Conservation (phyloP, 371 early-diverging fungal species). For the Parasitella parasitica region DNA sequence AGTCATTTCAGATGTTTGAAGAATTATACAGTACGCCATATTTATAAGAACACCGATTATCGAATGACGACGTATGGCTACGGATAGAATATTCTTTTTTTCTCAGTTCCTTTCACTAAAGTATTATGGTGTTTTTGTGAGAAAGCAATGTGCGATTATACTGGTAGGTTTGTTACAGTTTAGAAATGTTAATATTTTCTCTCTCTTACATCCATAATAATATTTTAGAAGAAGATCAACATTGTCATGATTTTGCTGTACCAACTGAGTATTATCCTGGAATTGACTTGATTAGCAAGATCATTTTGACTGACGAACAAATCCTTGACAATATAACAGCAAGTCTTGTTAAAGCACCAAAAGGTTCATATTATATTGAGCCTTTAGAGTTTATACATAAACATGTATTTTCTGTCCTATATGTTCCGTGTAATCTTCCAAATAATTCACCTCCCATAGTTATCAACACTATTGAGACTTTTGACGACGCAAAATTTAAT, state of each 20-base stretch:
- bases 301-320: conserved; percentile 13
- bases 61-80: too few relatives aligned
- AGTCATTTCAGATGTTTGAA: too few relatives aligned
- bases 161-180: too few relatives aligned
- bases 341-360: conserved; percentile 3
- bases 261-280: conserved; percentile 15
- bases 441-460: conserved; percentile 14
- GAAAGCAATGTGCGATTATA: too few relatives aligned
- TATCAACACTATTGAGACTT: conserved; percentile 20
- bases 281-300: conserved; percentile 14
- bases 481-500: conserved; percentile 14
- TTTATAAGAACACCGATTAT: too few relatives aligned
- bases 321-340: conserved; percentile 10
- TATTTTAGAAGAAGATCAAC: conserved; percentile 21
- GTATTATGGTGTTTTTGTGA: too few relatives aligned
- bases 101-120: too few relatives aligned
- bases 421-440: conserved; percentile 7
- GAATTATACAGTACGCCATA: too few relatives aligned
- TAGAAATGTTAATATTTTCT: too few relatives aligned
- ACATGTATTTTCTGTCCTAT: conserved; percentile 1
- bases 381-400: conserved; percentile 7
- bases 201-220: not conserved
- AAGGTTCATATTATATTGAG: conserved; percentile 10
- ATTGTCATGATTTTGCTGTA: conserved; percentile 15
- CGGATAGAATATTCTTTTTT: too few relatives aligned